Base-by-base conservation (phyloP, 352 stramenopile species). In the Pythium oligandrum region DNA sequence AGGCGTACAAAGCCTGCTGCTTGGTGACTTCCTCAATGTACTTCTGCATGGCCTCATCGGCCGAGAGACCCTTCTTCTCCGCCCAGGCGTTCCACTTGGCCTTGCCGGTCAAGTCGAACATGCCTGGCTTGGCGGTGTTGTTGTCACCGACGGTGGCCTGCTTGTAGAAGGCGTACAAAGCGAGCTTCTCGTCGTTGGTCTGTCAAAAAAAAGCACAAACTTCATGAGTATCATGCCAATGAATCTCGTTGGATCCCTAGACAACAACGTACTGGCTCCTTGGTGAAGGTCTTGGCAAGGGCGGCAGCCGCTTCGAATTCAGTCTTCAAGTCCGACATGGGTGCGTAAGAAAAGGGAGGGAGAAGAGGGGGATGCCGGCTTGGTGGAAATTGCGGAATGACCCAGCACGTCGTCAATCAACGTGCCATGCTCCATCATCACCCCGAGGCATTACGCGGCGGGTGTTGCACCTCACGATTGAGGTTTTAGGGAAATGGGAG, bases 161-260 rank as follows among this genome's bases (percentile, higher is more conserved):
- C 81, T 96, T 96, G 83, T 80, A 96, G 64, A 82, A 77, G n/a
- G 81, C 77, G 76, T 96, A 96, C 47, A 96, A 66, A 31, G 73
- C 68, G 56, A 96, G 83, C 78, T 96, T 95, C 65, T 96, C 83
- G 48, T 93, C 82, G 80, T 96, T 93, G n/a, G 65, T 67, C 62
- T 83, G 51, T 39, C 17, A 10, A 4, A 48, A 4, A 48, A 53
- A 40, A 6, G 9, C 38, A 42, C 38, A 42, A 12, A 42, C 38
- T 8, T 12, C 38, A 42, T 39, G 12, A 6, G 6, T 37, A 17
- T 48, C 37, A 44, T 10, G 40, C 44, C 46, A 12, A 38, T 3
- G 12, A 1, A 26, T 39, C 58, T 37, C 55, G 53, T 54, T 44
- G 40, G 4, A 0, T 48, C 51, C 6, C 7, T 4, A n/a, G 4